Conservation (phyloP, 202 grass and related monocot genomes). For the Thinopyrum obtusiflorum region DNA sequence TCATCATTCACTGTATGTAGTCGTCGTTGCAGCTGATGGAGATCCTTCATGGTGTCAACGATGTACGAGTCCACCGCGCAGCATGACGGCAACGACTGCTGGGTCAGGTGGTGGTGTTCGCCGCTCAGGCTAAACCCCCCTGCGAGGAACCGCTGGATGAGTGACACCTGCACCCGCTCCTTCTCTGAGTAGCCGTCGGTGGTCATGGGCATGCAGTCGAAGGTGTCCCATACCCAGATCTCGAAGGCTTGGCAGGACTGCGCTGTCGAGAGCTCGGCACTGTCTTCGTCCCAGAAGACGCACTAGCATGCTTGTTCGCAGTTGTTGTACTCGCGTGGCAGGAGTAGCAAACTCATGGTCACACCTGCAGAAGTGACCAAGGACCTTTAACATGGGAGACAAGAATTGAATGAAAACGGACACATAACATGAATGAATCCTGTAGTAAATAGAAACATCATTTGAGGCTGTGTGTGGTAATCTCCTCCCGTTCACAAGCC, state of each 20-base stretch:
- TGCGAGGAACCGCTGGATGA: slow-evolving; percentile 81
- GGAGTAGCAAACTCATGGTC: slow-evolving; percentile 95
- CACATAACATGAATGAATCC: background rate
- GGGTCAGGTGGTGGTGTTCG: slow-evolving; percentile 38
- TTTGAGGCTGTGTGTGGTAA: background rate
- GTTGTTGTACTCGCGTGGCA: slow-evolving; percentile 59
- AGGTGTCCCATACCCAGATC: slow-evolving; percentile 84
- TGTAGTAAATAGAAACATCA: background rate
- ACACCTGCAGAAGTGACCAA: slow-evolving; percentile 57
- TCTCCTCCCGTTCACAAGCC: background rate
- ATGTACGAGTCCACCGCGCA: slow-evolving; percentile 45
- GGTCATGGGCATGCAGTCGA: slow-evolving; percentile 60
- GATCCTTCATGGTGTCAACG: background rate
- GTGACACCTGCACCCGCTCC: slow-evolving; percentile 75
- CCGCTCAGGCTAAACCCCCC: slow-evolving; percentile 76
- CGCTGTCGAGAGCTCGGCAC: background rate
- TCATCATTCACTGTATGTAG: too few relatives aligned
- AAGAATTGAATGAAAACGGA: background rate
- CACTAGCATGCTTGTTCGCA: slow-evolving; percentile 89
- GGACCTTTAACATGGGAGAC: background rate
- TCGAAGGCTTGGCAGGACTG: slow-evolving; percentile 59
- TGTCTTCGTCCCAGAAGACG: slow-evolving; percentile 62
- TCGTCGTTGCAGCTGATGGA: too few relatives aligned
- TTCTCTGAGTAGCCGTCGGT: slow-evolving; percentile 84
- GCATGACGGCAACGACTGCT: too few relatives aligned